Evolutionary conservation across 1,284 basidiomycete species (phyloP).

Genomic region (Rhodotorula sp.): DNA sequence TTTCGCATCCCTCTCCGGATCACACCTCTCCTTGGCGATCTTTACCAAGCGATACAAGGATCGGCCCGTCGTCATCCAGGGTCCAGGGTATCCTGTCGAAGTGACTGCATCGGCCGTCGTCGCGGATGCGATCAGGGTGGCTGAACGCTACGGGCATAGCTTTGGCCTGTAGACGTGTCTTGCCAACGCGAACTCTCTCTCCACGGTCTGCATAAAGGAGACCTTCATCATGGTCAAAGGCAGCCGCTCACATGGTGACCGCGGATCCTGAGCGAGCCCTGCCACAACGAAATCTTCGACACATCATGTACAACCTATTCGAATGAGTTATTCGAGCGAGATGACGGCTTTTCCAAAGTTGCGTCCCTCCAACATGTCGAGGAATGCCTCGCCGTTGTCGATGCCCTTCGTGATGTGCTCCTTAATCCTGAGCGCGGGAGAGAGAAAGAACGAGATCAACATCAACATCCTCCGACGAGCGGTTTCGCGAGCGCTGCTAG

Average conservation of each 20-base stretch:
- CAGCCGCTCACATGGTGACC: too few relatives aligned
- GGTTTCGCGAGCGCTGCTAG: background rate
- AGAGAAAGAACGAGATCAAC: background rate
- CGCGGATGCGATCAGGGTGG: conserved; percentile 59
- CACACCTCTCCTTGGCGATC: conserved; percentile 97
- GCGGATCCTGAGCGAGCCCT: too few relatives aligned
- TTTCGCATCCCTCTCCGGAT: conserved; percentile 88
- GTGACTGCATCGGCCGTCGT: conserved; percentile 99
- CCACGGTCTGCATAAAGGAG: background rate
- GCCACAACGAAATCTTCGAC: too few relatives aligned
- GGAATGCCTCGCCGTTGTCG: conserved; percentile 44
- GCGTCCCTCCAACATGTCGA: conserved; percentile 36
- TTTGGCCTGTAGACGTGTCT: background rate
- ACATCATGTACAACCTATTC: too few relatives aligned
- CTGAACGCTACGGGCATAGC: conserved; percentile 44
- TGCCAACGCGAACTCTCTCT: background rate
- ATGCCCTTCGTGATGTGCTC: conserved; percentile 41
- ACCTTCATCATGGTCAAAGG: too few relatives aligned
- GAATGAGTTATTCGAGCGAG: conserved; percentile 4
- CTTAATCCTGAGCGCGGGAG: conserved; percentile 9
- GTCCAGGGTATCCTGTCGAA: conserved; percentile 90
- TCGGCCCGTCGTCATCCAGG: conserved; percentile 85
- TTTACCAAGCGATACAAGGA: conserved; percentile 72
- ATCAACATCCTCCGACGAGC: too few relatives aligned
- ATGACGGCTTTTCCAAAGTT: conserved; percentile 42